A percentile compares a stretch with the other conserved stretches of the same genome.
Conservation (phyloP, 331 rosid species). For the Acacia pycnantha region DNA sequence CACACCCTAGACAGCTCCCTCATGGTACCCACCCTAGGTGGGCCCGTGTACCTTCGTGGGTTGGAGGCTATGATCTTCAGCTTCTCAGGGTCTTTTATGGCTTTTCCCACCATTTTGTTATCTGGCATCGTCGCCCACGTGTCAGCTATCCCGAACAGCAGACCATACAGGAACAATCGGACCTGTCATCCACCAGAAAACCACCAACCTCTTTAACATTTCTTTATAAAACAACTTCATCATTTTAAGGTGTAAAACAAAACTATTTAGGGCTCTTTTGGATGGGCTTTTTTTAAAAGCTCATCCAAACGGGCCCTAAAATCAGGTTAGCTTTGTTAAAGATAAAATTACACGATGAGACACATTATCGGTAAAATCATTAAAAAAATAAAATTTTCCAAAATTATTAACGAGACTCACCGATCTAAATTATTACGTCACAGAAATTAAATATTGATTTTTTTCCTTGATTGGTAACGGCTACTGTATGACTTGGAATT, state of each 20-base stretch:
- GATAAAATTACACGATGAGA: too few species aligned
- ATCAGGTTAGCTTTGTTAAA: too few species aligned
- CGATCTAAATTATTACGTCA: background rate
- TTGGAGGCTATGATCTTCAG: slow-evolving; percentile 13
- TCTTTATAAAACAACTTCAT: background rate
- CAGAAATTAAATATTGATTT: too few species aligned
- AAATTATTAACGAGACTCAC: too few species aligned
- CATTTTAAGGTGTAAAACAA: background rate
- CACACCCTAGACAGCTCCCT: slow-evolving; percentile 82
- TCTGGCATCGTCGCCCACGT: slow-evolving; percentile 98
- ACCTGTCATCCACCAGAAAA: background rate
- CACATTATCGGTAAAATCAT: too few species aligned
- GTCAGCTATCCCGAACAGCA: slow-evolving; percentile 78
- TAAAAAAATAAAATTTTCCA: too few species aligned
- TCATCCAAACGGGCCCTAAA: too few species aligned
- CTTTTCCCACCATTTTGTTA: slow-evolving; percentile 89
- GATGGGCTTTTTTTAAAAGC: too few species aligned
- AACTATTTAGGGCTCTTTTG: too few species aligned
- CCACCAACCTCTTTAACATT: background rate
- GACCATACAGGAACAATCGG: background rate
- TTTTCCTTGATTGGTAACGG: too few species aligned
- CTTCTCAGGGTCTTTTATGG: slow-evolving; percentile 44
- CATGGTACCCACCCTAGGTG: slow-evolving; percentile 96
- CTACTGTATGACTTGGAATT: too few species aligned
- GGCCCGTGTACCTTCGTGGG: slow-evolving; percentile 62